Evolutionary conservation across 768 basidiomycete genomes (phyloP).

Genomic region (Lactarius indigo): DNA sequence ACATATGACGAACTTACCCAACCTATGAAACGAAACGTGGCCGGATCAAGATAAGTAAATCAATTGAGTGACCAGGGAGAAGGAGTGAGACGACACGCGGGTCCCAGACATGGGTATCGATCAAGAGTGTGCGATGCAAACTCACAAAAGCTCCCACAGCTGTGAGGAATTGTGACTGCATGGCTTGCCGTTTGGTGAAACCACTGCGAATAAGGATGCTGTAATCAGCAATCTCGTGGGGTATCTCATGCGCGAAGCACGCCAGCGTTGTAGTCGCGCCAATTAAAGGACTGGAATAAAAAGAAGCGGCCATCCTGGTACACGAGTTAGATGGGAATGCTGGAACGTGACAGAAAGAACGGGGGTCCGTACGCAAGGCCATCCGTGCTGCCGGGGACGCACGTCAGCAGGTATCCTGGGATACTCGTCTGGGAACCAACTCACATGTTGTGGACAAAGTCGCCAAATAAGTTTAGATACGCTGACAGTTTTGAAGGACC

Average conservation of each 20-base stretch:
- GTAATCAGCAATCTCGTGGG: constrained; percentile 96
- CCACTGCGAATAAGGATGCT: constrained; percentile 89
- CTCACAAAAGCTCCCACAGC: constrained; percentile 90
- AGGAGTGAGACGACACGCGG: constrained; percentile 17
- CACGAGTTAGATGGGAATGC: constrained; percentile 1
- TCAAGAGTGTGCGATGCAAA: constrained; percentile 28
- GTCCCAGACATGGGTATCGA: constrained; percentile 26
- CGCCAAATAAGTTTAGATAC: constrained; percentile 89
- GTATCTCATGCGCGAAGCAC: constrained; percentile 93
- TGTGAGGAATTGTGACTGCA: constrained; percentile 91
- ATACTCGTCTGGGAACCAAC: constrained; percentile 27
- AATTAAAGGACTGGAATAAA: constrained; percentile 91
- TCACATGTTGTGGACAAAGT: constrained; percentile 93
- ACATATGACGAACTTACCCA: constrained; percentile 26
- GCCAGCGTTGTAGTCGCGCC: constrained; percentile 94
- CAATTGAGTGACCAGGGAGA: not conserved
- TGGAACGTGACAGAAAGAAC: constrained; percentile 21
- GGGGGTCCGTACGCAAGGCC: constrained; percentile 71
- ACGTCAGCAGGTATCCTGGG: constrained; percentile 25
- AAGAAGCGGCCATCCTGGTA: constrained; percentile 87
- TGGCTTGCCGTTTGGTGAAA: constrained; percentile 86
- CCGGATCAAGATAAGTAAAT: constrained; percentile 12
- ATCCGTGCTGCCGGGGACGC: constrained; percentile 65
- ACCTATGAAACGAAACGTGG: constrained; percentile 24
- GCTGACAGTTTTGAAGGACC: constrained; percentile 83